These are phyloP conservation scores for Phylloporus arenicola DNA, from an alignment of 768 basidiomycete genomes.

Conservation along the genomic window DNA sequence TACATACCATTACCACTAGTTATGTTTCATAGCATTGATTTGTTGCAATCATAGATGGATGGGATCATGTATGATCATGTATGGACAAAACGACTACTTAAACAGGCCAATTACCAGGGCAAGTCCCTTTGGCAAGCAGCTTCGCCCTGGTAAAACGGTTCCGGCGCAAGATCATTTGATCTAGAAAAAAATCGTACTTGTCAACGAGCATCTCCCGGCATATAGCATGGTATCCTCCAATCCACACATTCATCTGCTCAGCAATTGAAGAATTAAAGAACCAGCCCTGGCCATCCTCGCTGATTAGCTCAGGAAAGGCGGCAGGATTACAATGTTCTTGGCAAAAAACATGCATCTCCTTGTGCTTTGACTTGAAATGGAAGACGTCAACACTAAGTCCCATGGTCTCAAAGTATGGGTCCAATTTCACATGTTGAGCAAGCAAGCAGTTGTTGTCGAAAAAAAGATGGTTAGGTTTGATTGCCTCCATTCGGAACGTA, in stretches of 20 bases:
- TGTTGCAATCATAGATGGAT: no score
- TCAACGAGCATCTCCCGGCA: slow-evolving; percentile 31
- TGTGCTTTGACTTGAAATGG: slow-evolving; percentile 37
- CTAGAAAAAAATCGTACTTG: no score
- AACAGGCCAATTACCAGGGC: slow-evolving; percentile 4
- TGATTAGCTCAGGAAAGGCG: slow-evolving; percentile 22
- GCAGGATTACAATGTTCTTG: no score
- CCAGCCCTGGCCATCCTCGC: slow-evolving; percentile 20
- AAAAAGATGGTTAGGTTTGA: slow-evolving; percentile 3
- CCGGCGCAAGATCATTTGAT: slow-evolving; percentile 24
- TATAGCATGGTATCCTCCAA: slow-evolving; percentile 32
- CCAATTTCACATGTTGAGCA: background rate
- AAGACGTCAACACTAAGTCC: slow-evolving; percentile 31
- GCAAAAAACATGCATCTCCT: background rate
- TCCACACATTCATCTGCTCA: slow-evolving; percentile 37
- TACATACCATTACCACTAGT: no score
- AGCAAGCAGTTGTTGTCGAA: slow-evolving; percentile 10
- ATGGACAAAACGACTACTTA: background rate
- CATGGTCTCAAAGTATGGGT: slow-evolving; percentile 13
- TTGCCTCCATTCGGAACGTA: background rate
- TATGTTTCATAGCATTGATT: no score
- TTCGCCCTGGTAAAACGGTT: slow-evolving; percentile 12
- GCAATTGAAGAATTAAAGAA: slow-evolving; percentile 33
- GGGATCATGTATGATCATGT: no score
- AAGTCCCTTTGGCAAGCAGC: background rate